Evolutionary conservation across 176 grass and related monocot species (phyloP), one percentile per base, ranked within the genome.

Genomic region (Areca catechu): DNA sequence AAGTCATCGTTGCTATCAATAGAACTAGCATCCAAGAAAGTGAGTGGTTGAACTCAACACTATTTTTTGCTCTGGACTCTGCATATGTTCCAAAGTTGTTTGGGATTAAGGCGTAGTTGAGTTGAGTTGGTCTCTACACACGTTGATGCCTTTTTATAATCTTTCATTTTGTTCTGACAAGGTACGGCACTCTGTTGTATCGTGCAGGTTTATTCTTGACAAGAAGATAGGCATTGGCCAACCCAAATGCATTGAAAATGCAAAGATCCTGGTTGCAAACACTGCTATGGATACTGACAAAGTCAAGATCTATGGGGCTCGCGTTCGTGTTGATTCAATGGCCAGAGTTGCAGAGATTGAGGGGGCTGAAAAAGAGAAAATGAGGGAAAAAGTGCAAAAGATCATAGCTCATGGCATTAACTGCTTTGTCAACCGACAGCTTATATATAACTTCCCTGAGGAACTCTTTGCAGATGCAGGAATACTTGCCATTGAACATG

Each of bases 201-300:
- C 66, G 55, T 71, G 3, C 71, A 97, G 86, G 61, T 97, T 97
- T 69, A 97, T 97, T 69, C 84, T 97, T 78, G 92, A 97, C 78
- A 97, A 91, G 77, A 97, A 97, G 70, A 97, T 97, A 74, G 92
- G 92, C 53, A 79, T 97, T 56, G 92, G 92, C 4, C 92, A 97
- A 60, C 92, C 86, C 20, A 91, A 97, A 72, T 34, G 80, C 12
- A 97, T 91, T 75, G 86, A 97, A 68, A 91, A 91, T 61, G 92
- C 92, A 19, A 97, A 97, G 47, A 91, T 97, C 68, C 77, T 97
- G 72, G 92, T 97, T 57, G 83, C 92, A 3, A 97, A 97, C 65
- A 91, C 92, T 51, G 92, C 92, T 59, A 97, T 97, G 92, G 86
- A 97, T 72, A 97, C 92, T 10, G 92, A 97, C 73, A 97, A 97